Base-by-base conservation (phyloP, 345 rosid genomes). In the Melastoma malabathricum region DNA sequence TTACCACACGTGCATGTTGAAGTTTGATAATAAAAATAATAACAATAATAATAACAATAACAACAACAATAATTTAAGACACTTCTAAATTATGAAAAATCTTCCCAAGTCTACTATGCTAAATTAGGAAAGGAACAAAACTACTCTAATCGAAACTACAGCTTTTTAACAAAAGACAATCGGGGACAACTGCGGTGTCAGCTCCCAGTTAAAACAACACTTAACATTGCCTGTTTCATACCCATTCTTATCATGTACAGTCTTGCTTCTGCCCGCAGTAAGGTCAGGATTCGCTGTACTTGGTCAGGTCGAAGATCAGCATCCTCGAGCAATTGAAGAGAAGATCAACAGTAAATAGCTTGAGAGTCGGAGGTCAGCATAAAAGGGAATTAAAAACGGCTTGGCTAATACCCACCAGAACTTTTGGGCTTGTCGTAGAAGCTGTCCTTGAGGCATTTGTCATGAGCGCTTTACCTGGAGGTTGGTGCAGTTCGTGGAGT, bases 371-470 rank as follows among this genome's bases (percentile, higher is more conserved):
- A n/a, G 45, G 6, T 25, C 18, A 34, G 15, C 20, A 6, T 15
- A 2, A 9, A 25, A 38, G 19, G 46, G 41, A 6, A 5, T 15
- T 29, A 2, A 16, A 2, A 14, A 52, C 7, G 5, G 10, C 9
- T 31, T 31, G 38, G 17, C 10, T 10, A 54, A 41, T 44, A 27
- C 98, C 96, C 55, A 92, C 96, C 69, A 92, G 61, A 61, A 78
- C 92, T 65, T 92, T n/a, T 93, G 0, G 96, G 96, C 73, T 92
- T 92, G 72, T 87, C 96, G 39, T 90, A 92, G 65, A 92, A 92
- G 66, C 87, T 87, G 61, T 92, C 96, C 77, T 92, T 92, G 48
- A 92, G 85, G 41, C 96, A 92, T 59, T n/a, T n/a, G n/a, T n/a
- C n/a, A n/a, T n/a, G n/a, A n/a, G n/a, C n/a, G n/a, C n/a, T n/a